These are phyloP conservation scores for Lepraria neglecta DNA, from an alignment of 495 filamentous ascomycete species.

Conservation along the genomic window DNA sequence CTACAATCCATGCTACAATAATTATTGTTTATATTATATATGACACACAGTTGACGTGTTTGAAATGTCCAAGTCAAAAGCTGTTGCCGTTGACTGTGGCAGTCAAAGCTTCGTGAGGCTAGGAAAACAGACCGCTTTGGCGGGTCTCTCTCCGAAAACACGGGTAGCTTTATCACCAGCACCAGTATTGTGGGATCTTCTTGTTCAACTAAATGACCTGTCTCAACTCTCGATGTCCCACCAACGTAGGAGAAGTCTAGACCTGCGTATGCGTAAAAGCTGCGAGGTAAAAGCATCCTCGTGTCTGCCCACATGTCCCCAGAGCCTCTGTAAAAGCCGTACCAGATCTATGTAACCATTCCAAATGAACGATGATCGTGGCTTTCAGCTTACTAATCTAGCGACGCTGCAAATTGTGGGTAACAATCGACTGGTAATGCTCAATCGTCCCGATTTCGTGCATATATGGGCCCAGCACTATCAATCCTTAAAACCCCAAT, in stretches of 20 bases:
- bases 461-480: slow-evolving; percentile 3
- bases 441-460: background rate
- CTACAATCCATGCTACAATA: too few relatives aligned
- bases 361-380: slow-evolving; percentile 7
- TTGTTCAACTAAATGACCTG: too few relatives aligned
- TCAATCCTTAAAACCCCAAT: background rate
- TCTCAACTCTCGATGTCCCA: too few relatives aligned
- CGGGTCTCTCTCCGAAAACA: slow-evolving; percentile 3
- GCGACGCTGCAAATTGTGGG: background rate
- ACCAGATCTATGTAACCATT: background rate
- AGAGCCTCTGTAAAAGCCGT: background rate
- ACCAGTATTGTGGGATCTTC: too few relatives aligned
- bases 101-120: background rate
- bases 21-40: too few relatives aligned
- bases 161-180: background rate
- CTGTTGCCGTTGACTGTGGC: background rate
- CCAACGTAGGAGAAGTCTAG: too few relatives aligned
- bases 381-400: background rate
- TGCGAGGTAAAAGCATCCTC: background rate
- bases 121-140: background rate
- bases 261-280: background rate
- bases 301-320: background rate
- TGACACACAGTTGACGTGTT: too few relatives aligned
- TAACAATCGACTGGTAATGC: background rate
- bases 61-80: too few relatives aligned